These are phyloP conservation scores for Gentiana macrophylla DNA, from an alignment of 257 asterid species.

Conservation along the genomic window DNA sequence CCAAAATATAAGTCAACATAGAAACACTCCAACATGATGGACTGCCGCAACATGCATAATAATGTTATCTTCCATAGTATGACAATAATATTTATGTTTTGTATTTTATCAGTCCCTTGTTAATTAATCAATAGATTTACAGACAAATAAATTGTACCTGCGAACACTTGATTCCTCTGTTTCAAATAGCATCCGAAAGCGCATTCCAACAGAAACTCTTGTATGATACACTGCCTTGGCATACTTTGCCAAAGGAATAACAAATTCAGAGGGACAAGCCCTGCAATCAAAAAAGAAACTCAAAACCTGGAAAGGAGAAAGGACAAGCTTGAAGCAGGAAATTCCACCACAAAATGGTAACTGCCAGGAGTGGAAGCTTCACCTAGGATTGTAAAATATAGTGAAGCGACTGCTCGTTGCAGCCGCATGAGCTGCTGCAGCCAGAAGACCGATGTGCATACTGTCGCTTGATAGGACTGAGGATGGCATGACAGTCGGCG, in stretches of 20 bases:
- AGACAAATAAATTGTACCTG: constrained; percentile 36
- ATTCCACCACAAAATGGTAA: background rate
- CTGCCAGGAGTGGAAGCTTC: background rate
- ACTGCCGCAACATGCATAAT: too few species aligned
- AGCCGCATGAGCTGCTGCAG: constrained; percentile 98
- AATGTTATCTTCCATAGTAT: background rate
- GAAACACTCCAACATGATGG: too few species aligned
- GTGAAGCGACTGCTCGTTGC: constrained; percentile 88
- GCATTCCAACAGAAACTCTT: constrained; percentile 87
- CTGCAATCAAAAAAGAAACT: constrained; percentile 28
- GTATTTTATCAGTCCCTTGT: too few species aligned
- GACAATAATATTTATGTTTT: too few species aligned
- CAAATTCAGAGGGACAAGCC: constrained; percentile 90
- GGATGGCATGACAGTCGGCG: constrained; percentile 87
- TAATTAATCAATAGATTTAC: too few species aligned
- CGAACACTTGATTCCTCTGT: constrained; percentile 93
- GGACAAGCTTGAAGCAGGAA: too few species aligned
- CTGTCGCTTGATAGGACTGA: constrained; percentile 90
- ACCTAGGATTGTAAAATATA: constrained; percentile 87
- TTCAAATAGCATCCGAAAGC: constrained; percentile 90
- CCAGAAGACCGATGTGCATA: constrained; percentile 96
- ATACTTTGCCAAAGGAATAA: constrained; percentile 78
- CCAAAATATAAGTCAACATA: too few species aligned
- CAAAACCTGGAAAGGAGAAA: background rate
- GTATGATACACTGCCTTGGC: constrained; percentile 85